Conservation (phyloP, 306 rosid genomes). For the Fragaria nilgerrensis region DNA sequence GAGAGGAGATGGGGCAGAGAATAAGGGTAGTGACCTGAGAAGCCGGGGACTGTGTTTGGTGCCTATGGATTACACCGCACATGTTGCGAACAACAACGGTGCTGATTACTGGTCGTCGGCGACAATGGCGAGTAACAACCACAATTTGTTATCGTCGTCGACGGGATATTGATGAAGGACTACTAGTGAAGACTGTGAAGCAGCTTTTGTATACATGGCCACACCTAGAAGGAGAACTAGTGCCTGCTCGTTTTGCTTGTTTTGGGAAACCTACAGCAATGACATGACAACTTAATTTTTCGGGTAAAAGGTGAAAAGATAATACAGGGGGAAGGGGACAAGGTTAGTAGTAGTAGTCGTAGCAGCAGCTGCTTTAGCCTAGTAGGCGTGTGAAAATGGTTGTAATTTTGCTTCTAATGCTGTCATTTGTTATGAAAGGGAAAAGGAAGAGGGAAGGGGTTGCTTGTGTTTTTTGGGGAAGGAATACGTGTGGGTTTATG, state of each 20-base stretch:
- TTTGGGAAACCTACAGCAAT: constrained; percentile 4
- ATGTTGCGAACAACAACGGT: constrained; percentile 66
- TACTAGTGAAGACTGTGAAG: no score
- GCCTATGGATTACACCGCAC: constrained; percentile 66
- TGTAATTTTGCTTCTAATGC: not conserved
- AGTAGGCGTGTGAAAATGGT: constrained; percentile 2
- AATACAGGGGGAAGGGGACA: not conserved
- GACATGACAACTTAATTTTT: not conserved
- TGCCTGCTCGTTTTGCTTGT: not conserved
- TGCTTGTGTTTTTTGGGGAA: not conserved
- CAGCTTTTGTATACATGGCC: constrained; percentile 14
- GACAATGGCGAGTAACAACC: constrained; percentile 33
- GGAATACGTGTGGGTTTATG: not conserved
- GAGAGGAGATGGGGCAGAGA: constrained; percentile 34
- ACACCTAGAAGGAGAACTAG: not conserved
- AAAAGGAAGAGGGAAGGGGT: no score
- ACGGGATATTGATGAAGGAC: constrained; percentile 13
- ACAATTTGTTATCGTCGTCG: constrained; percentile 13
- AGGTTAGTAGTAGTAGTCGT: not conserved
- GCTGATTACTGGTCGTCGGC: constrained; percentile 94
- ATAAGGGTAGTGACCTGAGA: constrained; percentile 34
- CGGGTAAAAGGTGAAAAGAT: constrained; percentile 1
- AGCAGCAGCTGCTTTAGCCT: not conserved
- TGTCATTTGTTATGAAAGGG: no score
- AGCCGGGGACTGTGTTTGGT: constrained; percentile 75